Evolutionary conservation across 371 early-diverging fungal species (phyloP), one percentile per base, ranked within the genome.

Genomic region (Sporodiniella umbellata): DNA sequence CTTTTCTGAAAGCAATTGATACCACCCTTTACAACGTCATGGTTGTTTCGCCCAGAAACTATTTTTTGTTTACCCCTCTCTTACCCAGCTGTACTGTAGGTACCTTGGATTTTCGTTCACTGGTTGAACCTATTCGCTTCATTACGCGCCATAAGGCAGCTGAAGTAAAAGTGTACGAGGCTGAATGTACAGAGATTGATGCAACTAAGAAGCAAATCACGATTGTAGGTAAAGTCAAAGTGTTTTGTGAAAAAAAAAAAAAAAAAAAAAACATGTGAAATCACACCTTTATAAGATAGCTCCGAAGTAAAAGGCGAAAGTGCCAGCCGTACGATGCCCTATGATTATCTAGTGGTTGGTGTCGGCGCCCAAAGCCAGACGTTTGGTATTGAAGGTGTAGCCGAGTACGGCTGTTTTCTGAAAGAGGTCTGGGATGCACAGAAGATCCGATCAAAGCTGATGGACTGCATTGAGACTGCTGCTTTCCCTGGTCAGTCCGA

Each of bases 11-110:
- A 60, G 74, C 71, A 26, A 64, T 94, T 37, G 89, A 91, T 62
- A 88, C 89, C 0, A 70, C 77, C 15, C 72, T 86, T 47, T 94
- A 83, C 68, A 88, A 92, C 42, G 90, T 91, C 28, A 84, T 88
- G 5, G 85, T 92, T n/a, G 86, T 95, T 0, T 88, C 88, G 21
- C 93, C 93, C 12, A 82, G 90, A 53, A 94, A 93, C 71, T 96
- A 93, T 78, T 96, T 96, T 62, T 72, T 93, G 65, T 95, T 94
- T 76, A 94, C 96, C 8, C 96, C 96, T 18, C 66, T 95, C 45
- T 75, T 95, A 40, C 94, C 95, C 39, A 84, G 83, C 52, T 85
- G 86, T 64, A 92, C 92, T 1, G 90, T 90, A 3, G 94, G 94
- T 42, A 92, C 93, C 1, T 78, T 93, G 30, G 94, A 93, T 62